Percentiles rank a stretch among this genome's conserved stretches.
Evolutionary conservation across 2,329 filamentous ascomycete species (phyloP).

Genomic region (Colletotrichum sp.): DNA sequence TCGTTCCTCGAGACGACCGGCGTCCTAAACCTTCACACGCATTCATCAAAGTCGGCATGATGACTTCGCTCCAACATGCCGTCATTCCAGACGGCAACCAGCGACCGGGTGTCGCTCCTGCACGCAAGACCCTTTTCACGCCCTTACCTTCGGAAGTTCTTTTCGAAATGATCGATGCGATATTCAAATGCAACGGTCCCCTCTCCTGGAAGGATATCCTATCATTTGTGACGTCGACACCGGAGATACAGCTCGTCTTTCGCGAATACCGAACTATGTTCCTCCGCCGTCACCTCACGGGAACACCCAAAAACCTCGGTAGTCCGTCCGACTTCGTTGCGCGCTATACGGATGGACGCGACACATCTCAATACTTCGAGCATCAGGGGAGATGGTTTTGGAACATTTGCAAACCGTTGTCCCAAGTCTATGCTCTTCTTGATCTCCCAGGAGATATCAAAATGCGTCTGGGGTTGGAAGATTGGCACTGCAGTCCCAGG

Average conservation of each 20-base stretch:
- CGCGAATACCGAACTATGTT: neutral
- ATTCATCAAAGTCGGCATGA: neutral
- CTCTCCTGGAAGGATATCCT: neutral
- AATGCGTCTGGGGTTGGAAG: accelerated
- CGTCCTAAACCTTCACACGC: neutral
- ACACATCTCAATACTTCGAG: neutral
- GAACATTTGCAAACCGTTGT: neutral
- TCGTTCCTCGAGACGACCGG: neutral
- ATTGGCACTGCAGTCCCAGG: neutral
- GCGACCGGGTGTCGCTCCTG: neutral
- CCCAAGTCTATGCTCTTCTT: neutral
- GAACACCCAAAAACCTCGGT: neutral
- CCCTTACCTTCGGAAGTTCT: neutral
- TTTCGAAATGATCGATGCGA: neutral
- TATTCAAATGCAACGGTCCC: neutral
- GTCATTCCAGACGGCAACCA: neutral
- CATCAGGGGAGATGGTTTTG: neutral
- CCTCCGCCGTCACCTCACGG: neutral
- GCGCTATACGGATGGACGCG: neutral
- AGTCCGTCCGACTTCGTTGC: neutral
- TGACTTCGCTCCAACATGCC: neutral
- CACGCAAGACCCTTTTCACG: neutral
- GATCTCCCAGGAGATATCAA: neutral
- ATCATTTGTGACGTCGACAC: neutral
- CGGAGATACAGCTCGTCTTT: neutral